Evolutionary conservation across 768 basidiomycete species (phyloP).

Genomic region (Tulasnella sp.): DNA sequence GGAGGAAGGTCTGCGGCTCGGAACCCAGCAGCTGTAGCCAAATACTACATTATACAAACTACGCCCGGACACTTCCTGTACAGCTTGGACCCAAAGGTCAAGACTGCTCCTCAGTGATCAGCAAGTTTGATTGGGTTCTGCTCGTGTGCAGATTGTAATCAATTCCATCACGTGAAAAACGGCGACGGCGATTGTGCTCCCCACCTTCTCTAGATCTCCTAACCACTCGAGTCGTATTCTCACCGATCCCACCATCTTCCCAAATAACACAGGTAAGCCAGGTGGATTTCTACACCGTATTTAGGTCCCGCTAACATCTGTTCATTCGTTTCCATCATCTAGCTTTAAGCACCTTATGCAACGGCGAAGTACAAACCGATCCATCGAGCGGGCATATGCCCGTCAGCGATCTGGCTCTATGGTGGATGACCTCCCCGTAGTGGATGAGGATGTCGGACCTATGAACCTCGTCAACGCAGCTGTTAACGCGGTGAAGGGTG

Average conservation of each 20-base stretch:
- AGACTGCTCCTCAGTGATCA: background rate
- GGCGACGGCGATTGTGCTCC: background rate
- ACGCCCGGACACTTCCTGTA: background rate
- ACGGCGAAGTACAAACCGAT: background rate
- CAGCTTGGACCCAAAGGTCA: background rate
- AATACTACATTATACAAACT: background rate
- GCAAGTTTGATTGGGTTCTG: background rate
- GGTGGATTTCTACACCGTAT: background rate
- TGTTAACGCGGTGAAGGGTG: background rate
- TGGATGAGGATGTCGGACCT: background rate
- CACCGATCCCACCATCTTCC: background rate
- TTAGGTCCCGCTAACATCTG: background rate
- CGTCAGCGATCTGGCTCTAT: constrained; percentile 3
- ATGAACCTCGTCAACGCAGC: background rate
- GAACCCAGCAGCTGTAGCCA: background rate
- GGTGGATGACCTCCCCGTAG: background rate
- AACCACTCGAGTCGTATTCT: background rate
- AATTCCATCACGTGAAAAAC: constrained; percentile 2
- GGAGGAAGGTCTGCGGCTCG: too few species aligned
- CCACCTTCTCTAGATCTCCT: background rate
- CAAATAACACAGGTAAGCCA: background rate
- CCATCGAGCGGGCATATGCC: background rate
- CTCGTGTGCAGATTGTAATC: constrained; percentile 14
- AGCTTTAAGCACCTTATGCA: background rate
- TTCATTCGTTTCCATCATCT: background rate